phyloP scores from a whole-genome alignment of 23 red algal species.

The Gracilaria domingensis region DNA sequence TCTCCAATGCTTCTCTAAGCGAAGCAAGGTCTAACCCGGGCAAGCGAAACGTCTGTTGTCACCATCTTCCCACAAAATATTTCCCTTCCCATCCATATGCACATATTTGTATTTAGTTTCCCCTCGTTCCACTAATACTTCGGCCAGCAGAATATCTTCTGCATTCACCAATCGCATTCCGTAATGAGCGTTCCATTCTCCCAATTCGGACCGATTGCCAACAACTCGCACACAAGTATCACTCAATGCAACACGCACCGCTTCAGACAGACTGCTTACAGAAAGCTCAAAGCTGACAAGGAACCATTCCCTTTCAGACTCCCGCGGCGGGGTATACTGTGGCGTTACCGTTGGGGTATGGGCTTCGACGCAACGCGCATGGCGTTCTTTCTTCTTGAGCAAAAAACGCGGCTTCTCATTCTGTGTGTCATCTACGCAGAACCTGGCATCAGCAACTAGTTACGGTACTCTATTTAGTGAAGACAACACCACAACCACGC shows the following conservation, averaged over 20 bases:
- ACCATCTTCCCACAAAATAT: conserved; percentile 7
- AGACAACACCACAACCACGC: neutral
- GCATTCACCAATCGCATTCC: neutral
- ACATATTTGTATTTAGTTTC: conserved; percentile 22
- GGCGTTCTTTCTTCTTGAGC: neutral
- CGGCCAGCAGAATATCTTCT: neutral
- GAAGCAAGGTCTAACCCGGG: neutral
- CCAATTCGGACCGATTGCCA: neutral
- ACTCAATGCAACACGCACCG: neutral
- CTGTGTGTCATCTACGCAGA: neutral
- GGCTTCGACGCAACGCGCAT: neutral
- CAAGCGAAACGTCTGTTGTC: neutral
- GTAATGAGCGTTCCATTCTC: neutral
- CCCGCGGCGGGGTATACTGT: neutral
- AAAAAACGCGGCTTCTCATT: neutral
- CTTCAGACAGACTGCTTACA: neutral
- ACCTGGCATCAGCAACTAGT: neutral
- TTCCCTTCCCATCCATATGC: neutral
- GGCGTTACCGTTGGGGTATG: neutral
- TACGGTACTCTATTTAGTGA: too few relatives aligned
- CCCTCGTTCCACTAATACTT: neutral
- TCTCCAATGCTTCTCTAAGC: neutral
- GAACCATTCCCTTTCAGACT: too few relatives aligned
- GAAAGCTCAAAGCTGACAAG: conserved; percentile 8
- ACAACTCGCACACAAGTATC: neutral